Base-by-base conservation (phyloP, 805 yeast species). In the Saturnispora quitensis region DNA sequence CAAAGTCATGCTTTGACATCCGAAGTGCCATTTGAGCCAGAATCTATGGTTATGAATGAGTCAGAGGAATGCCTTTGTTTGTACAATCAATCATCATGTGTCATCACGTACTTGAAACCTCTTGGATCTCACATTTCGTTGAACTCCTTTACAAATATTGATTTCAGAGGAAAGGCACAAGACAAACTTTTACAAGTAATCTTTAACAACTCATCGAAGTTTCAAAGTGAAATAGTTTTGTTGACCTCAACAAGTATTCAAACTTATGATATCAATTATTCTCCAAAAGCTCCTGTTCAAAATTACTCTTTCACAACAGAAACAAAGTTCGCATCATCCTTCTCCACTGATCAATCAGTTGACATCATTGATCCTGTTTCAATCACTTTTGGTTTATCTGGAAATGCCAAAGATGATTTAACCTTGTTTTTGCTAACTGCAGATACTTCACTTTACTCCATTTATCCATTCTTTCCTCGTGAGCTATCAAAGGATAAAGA, bases 401-500 rank as follows among this genome's bases (percentile, higher is more conserved):
- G 15, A 8, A 40, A 43, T 27, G 55, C 56, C 20, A 45, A 45
- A 9, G 35, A 24, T 38, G 71, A 73, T 3, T 58, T 84, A 48
- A 74, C 86, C 0, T 65, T 85, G 20, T 80, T 76, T 58, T 60
- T 82, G 8, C 58, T 80, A 49, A 74, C 75, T 9, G 61, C 67
- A 9, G 84, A 80, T 50, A 81, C 84, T 13, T 86, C 84, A 55
- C 54, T 86, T 1, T 82, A 74, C 58, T 69, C 76, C 1, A 66
- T 85, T 3, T 79, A 75, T 55, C 93, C 93, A n/a, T 82, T 82
- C 61, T 58, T 77, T 20, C 88, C 90, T 0, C 54, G 62, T 1
- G 63, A 69, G 25, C 57, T 80, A 27, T 62, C 72, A 0, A 69
- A 73, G n/a, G 48, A 73, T 1, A 55, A 62, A 35, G 53, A 58